Evolutionary conservation across 2,329 filamentous ascomycete genomes (phyloP).

Genomic region (Fusarium sambucinum): DNA sequence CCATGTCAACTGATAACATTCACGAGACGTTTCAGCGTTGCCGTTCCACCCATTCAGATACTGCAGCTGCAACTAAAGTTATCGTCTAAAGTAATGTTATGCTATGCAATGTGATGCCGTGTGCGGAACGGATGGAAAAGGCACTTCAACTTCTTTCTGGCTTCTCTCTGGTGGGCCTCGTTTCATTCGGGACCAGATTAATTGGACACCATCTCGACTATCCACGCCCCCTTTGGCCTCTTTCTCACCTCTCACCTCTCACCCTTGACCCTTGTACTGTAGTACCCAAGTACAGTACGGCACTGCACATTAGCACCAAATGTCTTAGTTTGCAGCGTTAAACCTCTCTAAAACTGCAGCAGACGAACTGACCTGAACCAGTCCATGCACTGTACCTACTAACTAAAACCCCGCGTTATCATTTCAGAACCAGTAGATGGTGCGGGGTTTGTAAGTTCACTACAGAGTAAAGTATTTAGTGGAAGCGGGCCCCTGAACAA

Average conservation of each 20-base stretch:
- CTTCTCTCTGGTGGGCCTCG: slow-evolving; percentile 23
- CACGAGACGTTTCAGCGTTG: not conserved
- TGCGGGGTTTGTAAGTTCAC: slow-evolving; percentile 40
- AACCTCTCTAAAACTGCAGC: not conserved
- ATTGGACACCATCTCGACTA: not conserved
- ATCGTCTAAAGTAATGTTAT: not conserved
- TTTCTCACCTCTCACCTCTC: not conserved
- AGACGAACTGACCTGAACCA: not conserved
- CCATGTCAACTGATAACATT: slow-evolving; percentile 2
- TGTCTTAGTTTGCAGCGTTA: not conserved
- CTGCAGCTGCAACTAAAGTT: not conserved
- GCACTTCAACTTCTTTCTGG: slow-evolving; percentile 1
- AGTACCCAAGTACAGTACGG: slow-evolving; percentile 4
- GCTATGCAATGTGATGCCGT: slow-evolving; percentile 5
- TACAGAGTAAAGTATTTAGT: slow-evolving; percentile 39
- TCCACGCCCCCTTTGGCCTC: slow-evolving; percentile 16
- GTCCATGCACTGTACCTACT: not conserved
- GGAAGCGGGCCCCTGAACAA: slow-evolving; percentile 38
- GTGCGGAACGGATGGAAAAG: slow-evolving; percentile 5
- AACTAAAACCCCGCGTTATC: slow-evolving; percentile 39
- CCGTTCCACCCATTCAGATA: not conserved
- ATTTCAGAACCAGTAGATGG: slow-evolving; percentile 24
- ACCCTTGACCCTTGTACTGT: not conserved
- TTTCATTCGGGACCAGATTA: not conserved
- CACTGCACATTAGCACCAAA: slow-evolving; percentile 10